These are phyloP conservation scores for Macrophomina pseudophaseolina DNA, from an alignment of 2,329 filamentous ascomycete species.

Conservation along the genomic window DNA sequence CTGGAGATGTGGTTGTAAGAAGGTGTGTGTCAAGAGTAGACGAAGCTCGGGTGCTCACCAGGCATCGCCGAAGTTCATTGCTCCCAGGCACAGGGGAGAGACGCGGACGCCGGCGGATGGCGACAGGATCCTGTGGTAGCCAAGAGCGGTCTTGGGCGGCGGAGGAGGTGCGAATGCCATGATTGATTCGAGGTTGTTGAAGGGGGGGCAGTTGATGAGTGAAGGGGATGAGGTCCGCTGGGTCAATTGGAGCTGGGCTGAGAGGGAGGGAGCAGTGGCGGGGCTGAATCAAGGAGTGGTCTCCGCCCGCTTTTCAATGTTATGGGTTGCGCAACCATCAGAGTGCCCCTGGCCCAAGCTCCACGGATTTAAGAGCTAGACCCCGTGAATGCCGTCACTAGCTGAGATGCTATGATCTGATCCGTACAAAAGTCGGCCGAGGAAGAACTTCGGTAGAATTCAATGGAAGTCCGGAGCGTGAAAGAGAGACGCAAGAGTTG, in stretches of 20 bases:
- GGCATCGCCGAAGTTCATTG: slow-evolving; percentile 60
- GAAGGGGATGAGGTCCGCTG: not conserved
- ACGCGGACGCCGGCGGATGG: slow-evolving; percentile 59
- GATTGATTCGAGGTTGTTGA: not conserved
- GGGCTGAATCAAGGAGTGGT: not conserved
- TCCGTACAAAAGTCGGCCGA: not conserved
- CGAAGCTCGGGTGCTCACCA: slow-evolving; percentile 40
- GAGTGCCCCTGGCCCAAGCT: not conserved
- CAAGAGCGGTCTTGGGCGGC: slow-evolving; percentile 49
- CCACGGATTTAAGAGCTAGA: not conserved
- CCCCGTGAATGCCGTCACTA: not conserved
- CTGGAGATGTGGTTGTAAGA: not conserved
- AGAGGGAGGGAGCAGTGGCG: too few relatives aligned
- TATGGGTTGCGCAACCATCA: not conserved
- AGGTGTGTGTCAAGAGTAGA: too few relatives aligned
- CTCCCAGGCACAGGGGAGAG: slow-evolving; percentile 60
- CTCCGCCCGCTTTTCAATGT: not conserved
- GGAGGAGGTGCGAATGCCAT: slow-evolving; percentile 35
- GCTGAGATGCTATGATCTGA: not conserved
- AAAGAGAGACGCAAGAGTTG: not conserved
- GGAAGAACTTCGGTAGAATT: not conserved
- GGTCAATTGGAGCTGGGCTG: not conserved
- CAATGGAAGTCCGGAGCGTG: not conserved
- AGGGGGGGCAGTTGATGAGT: not conserved
- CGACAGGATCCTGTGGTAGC: slow-evolving; percentile 59